Evolutionary conservation across 176 grass and related monocot species (phyloP).

Genomic region (Carex kokanica): DNA sequence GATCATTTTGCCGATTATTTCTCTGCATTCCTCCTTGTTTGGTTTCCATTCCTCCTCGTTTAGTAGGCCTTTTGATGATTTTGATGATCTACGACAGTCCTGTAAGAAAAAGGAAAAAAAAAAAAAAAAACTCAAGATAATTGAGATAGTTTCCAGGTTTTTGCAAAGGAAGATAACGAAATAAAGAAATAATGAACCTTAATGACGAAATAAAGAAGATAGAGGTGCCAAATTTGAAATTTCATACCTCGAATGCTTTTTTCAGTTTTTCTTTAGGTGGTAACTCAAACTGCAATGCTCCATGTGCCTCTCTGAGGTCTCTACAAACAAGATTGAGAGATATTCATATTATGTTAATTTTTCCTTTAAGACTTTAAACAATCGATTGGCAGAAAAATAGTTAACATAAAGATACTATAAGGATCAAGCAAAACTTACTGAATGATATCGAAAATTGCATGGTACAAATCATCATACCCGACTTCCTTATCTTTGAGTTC

Average conservation of each 20-base stretch:
- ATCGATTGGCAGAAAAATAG: background rate
- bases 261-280: background rate
- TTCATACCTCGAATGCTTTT: background rate
- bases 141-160: background rate
- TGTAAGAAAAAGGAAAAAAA: background rate
- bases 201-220: background rate
- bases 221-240: background rate
- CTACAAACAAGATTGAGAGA: conserved; percentile 28
- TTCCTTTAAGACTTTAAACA: background rate
- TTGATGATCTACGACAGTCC: background rate
- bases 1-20: conserved; percentile 15
- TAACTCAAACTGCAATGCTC: conserved; percentile 51
- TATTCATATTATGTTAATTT: background rate
- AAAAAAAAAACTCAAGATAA: background rate
- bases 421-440: conserved; percentile 41
- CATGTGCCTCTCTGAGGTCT: conserved; percentile 26
- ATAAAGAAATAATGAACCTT: conserved; percentile 11
- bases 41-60: conserved; percentile 2
- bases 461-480: conserved; percentile 47
- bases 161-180: background rate
- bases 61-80: background rate
- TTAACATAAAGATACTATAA: background rate
- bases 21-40: background rate
- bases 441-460: conserved; percentile 46
- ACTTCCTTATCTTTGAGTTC: background rate